Conservation (phyloP, 148 eudicot genomes). For the Camellia lanceoleosa region DNA sequence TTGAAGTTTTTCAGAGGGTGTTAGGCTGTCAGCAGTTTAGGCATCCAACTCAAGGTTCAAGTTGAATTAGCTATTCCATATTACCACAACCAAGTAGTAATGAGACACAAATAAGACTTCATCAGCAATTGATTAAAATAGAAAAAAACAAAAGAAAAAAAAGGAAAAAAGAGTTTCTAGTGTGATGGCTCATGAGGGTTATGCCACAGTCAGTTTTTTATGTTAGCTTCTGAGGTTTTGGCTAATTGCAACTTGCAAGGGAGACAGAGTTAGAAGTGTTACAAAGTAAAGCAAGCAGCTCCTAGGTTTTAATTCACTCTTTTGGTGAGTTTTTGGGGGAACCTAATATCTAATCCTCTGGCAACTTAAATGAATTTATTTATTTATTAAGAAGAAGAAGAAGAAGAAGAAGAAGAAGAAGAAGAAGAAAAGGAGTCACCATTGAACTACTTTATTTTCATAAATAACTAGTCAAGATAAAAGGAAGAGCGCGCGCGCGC, state of each 20-base stretch:
- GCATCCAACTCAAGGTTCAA: background rate
- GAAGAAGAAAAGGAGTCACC: too few species aligned
- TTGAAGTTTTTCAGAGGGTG: background rate
- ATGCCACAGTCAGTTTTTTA: background rate
- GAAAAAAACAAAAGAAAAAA: too few species aligned
- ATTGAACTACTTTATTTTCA: too few species aligned
- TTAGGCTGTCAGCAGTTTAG: background rate
- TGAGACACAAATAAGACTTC: background rate
- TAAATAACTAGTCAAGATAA: too few species aligned
- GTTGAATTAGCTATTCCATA: background rate
- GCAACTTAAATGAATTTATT: background rate
- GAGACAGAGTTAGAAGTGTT: too few species aligned
- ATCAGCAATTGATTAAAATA: background rate
- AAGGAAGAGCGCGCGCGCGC: too few species aligned
- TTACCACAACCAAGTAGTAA: background rate
- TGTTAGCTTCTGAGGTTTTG: background rate
- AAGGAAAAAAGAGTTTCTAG: background rate
- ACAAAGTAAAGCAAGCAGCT: too few species aligned
- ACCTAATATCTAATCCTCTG: too few species aligned
- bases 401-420: too few species aligned
- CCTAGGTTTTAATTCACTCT: too few species aligned
- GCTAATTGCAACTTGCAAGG: background rate
- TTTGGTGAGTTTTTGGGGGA: background rate
- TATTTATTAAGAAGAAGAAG: too few species aligned
- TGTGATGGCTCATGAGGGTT: background rate